phyloP scores from a whole-genome alignment of 768 basidiomycete species.

The Collybia nuda region DNA sequence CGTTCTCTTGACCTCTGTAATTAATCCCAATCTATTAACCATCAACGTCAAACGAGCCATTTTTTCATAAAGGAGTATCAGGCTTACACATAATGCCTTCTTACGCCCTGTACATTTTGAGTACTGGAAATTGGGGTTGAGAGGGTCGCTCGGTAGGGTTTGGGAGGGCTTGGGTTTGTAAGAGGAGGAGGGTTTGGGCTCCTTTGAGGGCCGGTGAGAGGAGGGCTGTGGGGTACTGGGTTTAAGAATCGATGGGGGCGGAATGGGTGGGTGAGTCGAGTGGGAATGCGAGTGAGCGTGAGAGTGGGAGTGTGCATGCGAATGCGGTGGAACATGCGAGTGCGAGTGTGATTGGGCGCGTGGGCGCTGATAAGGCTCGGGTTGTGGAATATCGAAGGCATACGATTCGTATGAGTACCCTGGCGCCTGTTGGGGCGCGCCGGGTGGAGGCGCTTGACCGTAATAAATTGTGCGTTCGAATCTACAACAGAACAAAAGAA shows the following conservation, averaged over 20 bases:
- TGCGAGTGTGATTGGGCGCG: conserved; percentile 7
- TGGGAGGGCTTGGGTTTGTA: conserved; percentile 1
- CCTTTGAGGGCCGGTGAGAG: conserved; percentile 1
- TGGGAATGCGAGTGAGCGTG: conserved; percentile 7
- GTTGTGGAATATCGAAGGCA: conserved; percentile 7
- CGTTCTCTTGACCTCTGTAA: conserved; percentile 63
- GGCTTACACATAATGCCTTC: conserved; percentile 79
- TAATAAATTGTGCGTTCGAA: conserved; percentile 16
- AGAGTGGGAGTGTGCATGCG: no score
- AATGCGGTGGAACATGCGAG: no score
- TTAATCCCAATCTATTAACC: conserved; percentile 71
- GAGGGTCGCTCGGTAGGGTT: background rate
- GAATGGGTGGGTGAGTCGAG: conserved; percentile 19
- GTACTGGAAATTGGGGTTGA: conserved; percentile 49
- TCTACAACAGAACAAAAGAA: conserved; percentile 1
- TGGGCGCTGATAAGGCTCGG: conserved; percentile 5
- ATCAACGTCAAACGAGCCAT: conserved; percentile 4
- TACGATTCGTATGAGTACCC: no score
- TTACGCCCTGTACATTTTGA: conserved; percentile 77
- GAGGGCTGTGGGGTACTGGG: background rate
- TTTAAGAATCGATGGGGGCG: background rate
- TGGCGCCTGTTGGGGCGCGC: background rate
- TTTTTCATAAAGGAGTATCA: conserved; percentile 7
- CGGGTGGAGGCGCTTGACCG: conserved; percentile 8
- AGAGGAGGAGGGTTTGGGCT: background rate